Evolutionary conservation across 208 protist species (phyloP).

Genomic region (Wallacemonas sp.): DNA sequence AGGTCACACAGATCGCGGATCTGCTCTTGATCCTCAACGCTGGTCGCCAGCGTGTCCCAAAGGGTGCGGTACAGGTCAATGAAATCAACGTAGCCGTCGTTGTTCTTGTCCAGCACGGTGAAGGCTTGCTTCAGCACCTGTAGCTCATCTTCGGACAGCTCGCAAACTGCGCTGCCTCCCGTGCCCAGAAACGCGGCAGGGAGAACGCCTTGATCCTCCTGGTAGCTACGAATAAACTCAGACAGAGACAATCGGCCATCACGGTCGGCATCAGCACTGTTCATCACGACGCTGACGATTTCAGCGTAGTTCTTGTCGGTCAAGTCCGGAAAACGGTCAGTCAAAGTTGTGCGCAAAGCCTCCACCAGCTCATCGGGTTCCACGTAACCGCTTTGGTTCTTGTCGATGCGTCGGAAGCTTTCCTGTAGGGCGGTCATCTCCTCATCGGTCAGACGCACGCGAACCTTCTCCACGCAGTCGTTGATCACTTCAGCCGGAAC

Average conservation of each 20-base stretch:
- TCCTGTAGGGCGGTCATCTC: conserved; percentile 77
- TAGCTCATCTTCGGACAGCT: conserved; percentile 62
- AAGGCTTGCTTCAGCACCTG: conserved; percentile 70
- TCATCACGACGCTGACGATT: conserved; percentile 75
- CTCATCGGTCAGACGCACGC: conserved; percentile 76
- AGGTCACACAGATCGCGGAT: conserved; percentile 76
- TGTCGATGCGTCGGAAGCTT: conserved; percentile 71
- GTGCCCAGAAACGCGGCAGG: conserved; percentile 64
- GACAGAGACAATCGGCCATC: conserved; percentile 75
- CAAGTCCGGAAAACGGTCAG: conserved; percentile 63
- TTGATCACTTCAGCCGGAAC: conserved; percentile 87
- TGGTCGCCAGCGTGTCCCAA: conserved; percentile 51
- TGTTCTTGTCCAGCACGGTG: conserved; percentile 69
- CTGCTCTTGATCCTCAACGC: conserved; percentile 49
- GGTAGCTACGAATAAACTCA: conserved; percentile 87
- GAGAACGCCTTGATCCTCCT: conserved; percentile 86
- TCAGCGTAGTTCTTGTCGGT: conserved; percentile 61
- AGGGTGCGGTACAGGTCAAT: conserved; percentile 66
- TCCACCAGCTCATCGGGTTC: conserved; percentile 63
- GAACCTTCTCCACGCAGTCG: conserved; percentile 69
- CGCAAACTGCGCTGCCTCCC: conserved; percentile 18
- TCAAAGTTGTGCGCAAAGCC: conserved; percentile 53
- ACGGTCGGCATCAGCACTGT: conserved; percentile 62
- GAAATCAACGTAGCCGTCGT: conserved; percentile 72
- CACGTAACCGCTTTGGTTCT: conserved; percentile 70